A percentile compares a stretch with the other conserved stretches of the same genome.
Evolutionary conservation across 1,284 basidiomycete genomes (phyloP).

Genomic region (Inonotus hispidus): DNA sequence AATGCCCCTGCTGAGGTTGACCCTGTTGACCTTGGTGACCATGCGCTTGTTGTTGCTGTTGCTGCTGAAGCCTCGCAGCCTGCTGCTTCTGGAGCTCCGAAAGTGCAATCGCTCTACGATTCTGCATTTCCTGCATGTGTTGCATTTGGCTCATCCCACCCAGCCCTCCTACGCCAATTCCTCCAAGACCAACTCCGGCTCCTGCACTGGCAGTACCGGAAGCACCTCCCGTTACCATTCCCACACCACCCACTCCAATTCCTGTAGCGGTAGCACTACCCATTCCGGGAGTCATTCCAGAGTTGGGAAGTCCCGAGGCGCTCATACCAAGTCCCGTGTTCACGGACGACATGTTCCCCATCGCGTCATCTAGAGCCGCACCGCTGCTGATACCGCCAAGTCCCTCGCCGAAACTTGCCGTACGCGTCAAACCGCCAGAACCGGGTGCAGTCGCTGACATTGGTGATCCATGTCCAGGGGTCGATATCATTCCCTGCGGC

Average conservation of each 20-base stretch:
- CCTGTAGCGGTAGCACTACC: background rate
- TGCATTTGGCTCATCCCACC: conserved; percentile 17
- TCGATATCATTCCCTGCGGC: background rate
- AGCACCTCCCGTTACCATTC: conserved; percentile 18
- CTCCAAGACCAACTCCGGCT: conserved; percentile 19
- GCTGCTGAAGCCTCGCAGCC: conserved; percentile 8
- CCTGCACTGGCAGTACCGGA: conserved; percentile 14
- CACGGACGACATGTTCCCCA: conserved; percentile 17
- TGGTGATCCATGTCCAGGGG: conserved; percentile 1
- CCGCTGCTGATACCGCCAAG: conserved; percentile 4
- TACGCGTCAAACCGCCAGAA: background rate
- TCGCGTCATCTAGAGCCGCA: background rate
- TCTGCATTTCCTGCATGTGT: conserved; percentile 18
- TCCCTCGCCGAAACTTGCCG: conserved; percentile 6
- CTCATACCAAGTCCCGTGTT: conserved; percentile 22
- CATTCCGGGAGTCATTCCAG: background rate
- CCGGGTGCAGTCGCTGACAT: background rate
- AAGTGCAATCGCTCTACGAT: conserved; percentile 13
- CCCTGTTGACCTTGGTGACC: conserved; percentile 9
- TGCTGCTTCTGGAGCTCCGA: conserved; percentile 11
- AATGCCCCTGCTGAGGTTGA: background rate
- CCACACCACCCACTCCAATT: background rate
- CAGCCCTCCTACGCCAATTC: conserved; percentile 20
- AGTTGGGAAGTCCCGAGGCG: background rate
- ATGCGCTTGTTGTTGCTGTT: conserved; percentile 15